phyloP scores from a whole-genome alignment of 139 green algal genomes.

The Marvania coccoides region DNA sequence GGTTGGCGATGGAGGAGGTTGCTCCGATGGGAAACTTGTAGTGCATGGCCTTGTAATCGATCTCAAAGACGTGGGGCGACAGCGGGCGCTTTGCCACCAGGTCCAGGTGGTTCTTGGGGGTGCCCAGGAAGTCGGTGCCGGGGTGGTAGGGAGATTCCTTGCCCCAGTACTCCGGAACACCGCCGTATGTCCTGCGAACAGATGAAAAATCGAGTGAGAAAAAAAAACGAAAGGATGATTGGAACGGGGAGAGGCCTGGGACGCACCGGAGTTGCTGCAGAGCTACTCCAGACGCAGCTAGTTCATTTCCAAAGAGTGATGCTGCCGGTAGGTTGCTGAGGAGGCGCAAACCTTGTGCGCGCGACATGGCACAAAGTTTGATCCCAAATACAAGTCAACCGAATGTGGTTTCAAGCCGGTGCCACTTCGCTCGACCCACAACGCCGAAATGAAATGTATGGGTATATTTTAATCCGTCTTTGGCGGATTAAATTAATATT shows the following conservation, averaged over 20 bases:
- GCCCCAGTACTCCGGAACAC: slow-evolving; percentile 78
- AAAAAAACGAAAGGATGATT: too few species aligned
- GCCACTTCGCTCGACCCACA: too few species aligned
- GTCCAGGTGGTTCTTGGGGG: slow-evolving; percentile 76
- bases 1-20: slow-evolving; percentile 82
- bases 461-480: too few species aligned
- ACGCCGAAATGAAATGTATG: too few species aligned
- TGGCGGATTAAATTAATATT: too few species aligned
- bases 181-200: not conserved
- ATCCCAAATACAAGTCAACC: too few species aligned
- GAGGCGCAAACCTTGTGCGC: not conserved
- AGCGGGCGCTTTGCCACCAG: slow-evolving; percentile 79
- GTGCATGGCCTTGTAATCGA: slow-evolving; percentile 61
- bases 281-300: not conserved
- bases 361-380: not conserved
- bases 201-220: not conserved
- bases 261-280: not conserved
- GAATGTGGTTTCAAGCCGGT: too few species aligned
- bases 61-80: slow-evolving; percentile 85
- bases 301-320: not conserved
- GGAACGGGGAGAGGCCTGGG: not conserved
- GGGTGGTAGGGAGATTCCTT: slow-evolving; percentile 73
- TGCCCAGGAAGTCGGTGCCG: slow-evolving; percentile 88
- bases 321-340: not conserved
- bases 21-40: slow-evolving; percentile 88